Percentiles rank a stretch among this genome's conserved stretches.
Conservation (phyloP, 2,329 filamentous ascomycete species). For the Talaromyces albobiverticillius region DNA sequence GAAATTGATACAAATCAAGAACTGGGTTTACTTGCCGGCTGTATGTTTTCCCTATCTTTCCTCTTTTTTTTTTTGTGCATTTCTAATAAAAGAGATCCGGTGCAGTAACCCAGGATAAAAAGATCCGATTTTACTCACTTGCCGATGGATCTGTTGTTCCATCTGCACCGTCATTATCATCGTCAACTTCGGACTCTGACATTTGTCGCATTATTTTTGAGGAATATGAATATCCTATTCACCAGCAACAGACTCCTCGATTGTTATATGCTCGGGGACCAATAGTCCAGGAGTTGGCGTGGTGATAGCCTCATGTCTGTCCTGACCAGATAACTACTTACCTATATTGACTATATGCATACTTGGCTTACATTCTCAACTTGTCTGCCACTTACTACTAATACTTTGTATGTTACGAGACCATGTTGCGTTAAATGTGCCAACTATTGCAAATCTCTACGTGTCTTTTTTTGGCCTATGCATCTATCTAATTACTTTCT, state of each 20-base stretch:
- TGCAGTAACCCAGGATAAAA: constrained; percentile 31
- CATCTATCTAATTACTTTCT: too few species aligned
- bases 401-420: too few species aligned
- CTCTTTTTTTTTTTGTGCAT: not conserved
- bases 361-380: too few species aligned
- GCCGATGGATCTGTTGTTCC: constrained; percentile 31
- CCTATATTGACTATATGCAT: not conserved
- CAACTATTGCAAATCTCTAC: too few species aligned
- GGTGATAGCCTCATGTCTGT: constrained; percentile 22
- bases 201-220: constrained; percentile 36
- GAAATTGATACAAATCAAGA: constrained; percentile 38
- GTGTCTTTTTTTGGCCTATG: too few species aligned
- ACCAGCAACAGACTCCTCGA: constrained; percentile 30
- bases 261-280: constrained; percentile 31
- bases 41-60: constrained; percentile 22
- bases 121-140: constrained; percentile 38
- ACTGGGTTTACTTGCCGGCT: constrained; percentile 36
- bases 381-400: too few species aligned
- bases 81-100: not conserved
- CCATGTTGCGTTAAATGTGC: too few species aligned
- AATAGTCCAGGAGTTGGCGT: constrained; percentile 38
- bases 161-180: constrained; percentile 22
- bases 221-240: constrained; percentile 20
- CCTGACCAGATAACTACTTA: too few species aligned
- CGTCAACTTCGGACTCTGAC: constrained; percentile 19